Base-by-base conservation (phyloP, 164 flowering plant species). In the Sextonia rubra region DNA sequence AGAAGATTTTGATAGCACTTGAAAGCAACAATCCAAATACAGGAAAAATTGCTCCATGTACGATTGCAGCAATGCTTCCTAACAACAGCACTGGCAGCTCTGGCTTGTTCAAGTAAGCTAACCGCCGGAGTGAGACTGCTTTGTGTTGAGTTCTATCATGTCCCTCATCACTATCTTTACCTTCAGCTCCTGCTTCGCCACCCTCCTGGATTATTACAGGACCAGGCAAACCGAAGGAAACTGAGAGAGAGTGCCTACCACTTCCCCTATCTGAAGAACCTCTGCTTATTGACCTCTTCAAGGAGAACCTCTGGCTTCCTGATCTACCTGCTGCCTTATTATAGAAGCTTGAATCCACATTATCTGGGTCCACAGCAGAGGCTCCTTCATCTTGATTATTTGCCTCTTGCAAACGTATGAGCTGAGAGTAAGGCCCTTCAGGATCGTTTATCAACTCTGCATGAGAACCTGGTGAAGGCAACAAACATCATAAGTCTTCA, bases 51-150 rank as follows among this genome's bases (percentile, higher is more conserved):
- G 83, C 44, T 1, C 96, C 96, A 58, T 84, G 80, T 12, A 83
- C 27, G 2, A 49, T 70, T 63, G 93, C 89, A 58, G 83, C 92
- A 6, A 81, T 8, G 29, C 81, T 68, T 66, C 91, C 93, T 37
- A 85, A 61, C 24, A 89, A 22, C 70, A 91, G 62, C 67, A 77
- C 56, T 47, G 84, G 87, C 12, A 83, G 0, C 82, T 91, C 96
- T 55, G 93, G 88, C 72, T 81, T 86, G 83, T 88, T 88, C 71
- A 88, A 64, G 52, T 62, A 47, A 9, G 88, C 92, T 9, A 91
- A 69, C 8, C 87, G 81, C 58, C 23, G 67, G 8, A 88, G 47
- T 0, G 89, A 76, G n/a, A 52, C 58, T 47, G 81, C 84, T 2
- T 75, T 55, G 7, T 23, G 15, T 11, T 1, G 49, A 1, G 47